Conservation (phyloP, 257 asterid species). For the Solanum clarkiae region DNA sequence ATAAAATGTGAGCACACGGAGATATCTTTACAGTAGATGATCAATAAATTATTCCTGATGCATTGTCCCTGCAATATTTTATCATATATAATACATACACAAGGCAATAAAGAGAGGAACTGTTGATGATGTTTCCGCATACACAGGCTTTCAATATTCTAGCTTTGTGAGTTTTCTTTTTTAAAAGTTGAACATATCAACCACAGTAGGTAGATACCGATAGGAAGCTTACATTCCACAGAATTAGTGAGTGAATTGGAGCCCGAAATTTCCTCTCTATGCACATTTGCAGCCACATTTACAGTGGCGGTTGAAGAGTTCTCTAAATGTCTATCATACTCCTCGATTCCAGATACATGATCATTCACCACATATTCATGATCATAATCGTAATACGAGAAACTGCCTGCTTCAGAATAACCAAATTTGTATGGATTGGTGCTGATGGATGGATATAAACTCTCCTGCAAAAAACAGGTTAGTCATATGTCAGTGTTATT, state of each 20-base stretch:
- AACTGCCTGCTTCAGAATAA: conserved; percentile 61
- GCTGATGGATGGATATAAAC: conserved; percentile 42
- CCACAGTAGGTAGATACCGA: background rate
- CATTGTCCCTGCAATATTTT: background rate
- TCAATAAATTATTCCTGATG: background rate
- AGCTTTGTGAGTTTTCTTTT: background rate
- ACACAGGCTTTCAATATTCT: background rate
- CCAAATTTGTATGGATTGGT: conserved; percentile 57
- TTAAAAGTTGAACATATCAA: background rate
- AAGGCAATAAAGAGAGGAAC: background rate
- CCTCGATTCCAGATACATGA: conserved; percentile 30
- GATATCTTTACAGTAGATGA: background rate
- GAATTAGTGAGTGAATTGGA: conserved; percentile 32
- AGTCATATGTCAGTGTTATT: background rate
- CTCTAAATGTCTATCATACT: conserved; percentile 28
- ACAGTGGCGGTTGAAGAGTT: conserved; percentile 34
- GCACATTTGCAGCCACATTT: conserved; percentile 6
- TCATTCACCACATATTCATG: conserved; percentile 39
- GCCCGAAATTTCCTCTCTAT: conserved; percentile 29
- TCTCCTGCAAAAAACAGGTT: conserved; percentile 47
- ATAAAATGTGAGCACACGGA: background rate
- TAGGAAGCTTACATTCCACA: conserved; percentile 53
- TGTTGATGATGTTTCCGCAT: background rate
- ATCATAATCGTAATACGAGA: conserved; percentile 53
- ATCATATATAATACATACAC: background rate